A percentile compares a stretch with the other conserved stretches of the same genome.
Conservation (phyloP, 805 yeast species). For the Jamesozyma rosinii region DNA sequence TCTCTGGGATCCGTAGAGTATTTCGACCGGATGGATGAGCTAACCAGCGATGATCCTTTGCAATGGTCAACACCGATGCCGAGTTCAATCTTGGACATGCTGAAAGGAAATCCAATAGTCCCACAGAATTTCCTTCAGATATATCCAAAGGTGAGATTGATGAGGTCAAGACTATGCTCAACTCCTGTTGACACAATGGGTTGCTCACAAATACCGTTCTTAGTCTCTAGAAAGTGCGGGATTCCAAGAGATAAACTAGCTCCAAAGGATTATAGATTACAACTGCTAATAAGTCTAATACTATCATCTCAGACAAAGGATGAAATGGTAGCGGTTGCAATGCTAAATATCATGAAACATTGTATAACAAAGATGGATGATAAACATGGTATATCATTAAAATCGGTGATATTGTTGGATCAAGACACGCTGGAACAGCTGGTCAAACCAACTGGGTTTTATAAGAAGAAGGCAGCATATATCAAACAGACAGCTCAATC, state of each 20-base stretch:
- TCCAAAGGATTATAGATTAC: conserved; percentile 47
- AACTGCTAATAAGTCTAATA: conserved; percentile 68
- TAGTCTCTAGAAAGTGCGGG: conserved; percentile 25
- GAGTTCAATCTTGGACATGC: conserved; percentile 1
- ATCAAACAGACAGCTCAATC: conserved; percentile 52
- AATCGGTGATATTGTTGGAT: conserved; percentile 40
- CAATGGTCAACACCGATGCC: conserved; percentile 14
- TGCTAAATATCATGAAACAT: conserved; percentile 46
- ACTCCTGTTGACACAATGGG: conserved; percentile 89
- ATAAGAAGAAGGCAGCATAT: conserved; percentile 62
- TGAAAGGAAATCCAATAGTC: conserved; percentile 1
- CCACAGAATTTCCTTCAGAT: conserved; percentile 46
- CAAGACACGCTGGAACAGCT: conserved; percentile 51
- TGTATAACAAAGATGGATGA: conserved; percentile 32
- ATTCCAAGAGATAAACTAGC: conserved; percentile 17
- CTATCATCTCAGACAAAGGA: conserved; percentile 87
- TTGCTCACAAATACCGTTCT: conserved; percentile 52
- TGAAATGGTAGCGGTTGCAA: conserved; percentile 67
- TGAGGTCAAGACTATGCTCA: conserved; percentile 52
- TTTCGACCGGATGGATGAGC: conserved; percentile 16
- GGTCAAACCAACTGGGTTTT: conserved; percentile 76
- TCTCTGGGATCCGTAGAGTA: conserved; percentile 16
- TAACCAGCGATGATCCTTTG: conserved; percentile 20
- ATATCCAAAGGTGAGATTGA: conserved; percentile 49
- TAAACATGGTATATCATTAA: conserved; percentile 45